Conservation (phyloP, 1,139 yeast species). For the Protomyces inouyei region DNA sequence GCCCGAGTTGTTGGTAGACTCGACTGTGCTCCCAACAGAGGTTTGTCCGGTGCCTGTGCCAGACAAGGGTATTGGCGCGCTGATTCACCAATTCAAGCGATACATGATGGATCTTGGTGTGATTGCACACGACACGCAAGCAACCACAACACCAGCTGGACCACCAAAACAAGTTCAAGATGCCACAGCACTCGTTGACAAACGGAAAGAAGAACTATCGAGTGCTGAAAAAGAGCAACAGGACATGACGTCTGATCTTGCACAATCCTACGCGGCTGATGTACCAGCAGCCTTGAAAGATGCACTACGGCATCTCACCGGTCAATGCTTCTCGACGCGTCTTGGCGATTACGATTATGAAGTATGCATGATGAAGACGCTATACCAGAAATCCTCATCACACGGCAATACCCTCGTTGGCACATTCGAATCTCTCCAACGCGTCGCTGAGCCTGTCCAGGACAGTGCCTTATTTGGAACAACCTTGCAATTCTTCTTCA, state of each 20-base stretch:
- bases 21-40: not conserved
- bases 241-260: not conserved
- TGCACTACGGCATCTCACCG: constrained; percentile 56
- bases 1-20: not conserved
- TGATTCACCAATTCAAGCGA: not conserved
- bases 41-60: not conserved
- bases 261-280: constrained; percentile 31
- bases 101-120: not conserved
- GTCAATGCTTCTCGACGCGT: constrained; percentile 47
- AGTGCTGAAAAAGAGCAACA: not conserved
- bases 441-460: not conserved
- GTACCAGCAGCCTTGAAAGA: constrained; percentile 52
- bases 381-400: constrained; percentile 50
- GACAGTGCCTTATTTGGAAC: constrained; percentile 33
- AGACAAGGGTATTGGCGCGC: not conserved
- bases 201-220: not conserved
- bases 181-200: not conserved
- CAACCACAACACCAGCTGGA: not conserved
- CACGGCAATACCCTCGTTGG: constrained; percentile 32
- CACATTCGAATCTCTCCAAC: constrained; percentile 14
- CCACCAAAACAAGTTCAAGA: not conserved
- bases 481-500: constrained; percentile 45
- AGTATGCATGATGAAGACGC: constrained; percentile 54
- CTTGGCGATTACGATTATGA: constrained; percentile 70
- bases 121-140: not conserved